These are phyloP conservation scores for Tolypocladium ovalisporum DNA, from an alignment of 2,329 filamentous ascomycete genomes.

Conservation along the genomic window DNA sequence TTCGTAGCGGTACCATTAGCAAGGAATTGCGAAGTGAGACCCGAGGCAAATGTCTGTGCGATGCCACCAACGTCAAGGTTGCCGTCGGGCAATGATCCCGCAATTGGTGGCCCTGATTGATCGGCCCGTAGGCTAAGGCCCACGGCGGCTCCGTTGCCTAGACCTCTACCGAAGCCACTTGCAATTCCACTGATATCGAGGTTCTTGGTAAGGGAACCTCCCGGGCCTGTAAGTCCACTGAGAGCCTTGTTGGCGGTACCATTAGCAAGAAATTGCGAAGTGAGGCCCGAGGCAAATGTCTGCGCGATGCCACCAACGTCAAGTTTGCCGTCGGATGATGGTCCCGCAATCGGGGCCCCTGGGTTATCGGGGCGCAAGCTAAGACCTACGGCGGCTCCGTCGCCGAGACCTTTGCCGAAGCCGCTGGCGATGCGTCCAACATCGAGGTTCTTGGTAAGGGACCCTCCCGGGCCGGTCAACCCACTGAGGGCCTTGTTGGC, in stretches of 20 bases:
- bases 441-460: background rate
- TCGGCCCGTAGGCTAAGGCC: background rate
- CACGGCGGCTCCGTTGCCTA: background rate
- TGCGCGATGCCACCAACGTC: conserved; percentile 12
- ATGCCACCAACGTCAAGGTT: background rate
- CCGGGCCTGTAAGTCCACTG: background rate
- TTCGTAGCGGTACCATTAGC: background rate
- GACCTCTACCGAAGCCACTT: background rate
- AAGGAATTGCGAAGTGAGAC: background rate
- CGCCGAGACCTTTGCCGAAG: conserved; percentile 6
- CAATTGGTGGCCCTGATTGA: background rate
- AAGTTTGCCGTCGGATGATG: background rate
- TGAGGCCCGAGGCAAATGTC: conserved; percentile 15
- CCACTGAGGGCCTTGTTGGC: conserved; percentile 10
- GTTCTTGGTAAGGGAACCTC: background rate
- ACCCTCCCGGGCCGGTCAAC: background rate
- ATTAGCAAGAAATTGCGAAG: conserved; percentile 19
- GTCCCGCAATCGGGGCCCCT: conserved; percentile 3
- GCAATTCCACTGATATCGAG: background rate
- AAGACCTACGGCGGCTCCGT: conserved; percentile 13
- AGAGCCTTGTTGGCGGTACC: conserved; percentile 16
- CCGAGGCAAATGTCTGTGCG: background rate
- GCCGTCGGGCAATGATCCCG: background rate
- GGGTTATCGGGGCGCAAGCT: conserved; percentile 14
- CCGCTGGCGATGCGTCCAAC: background rate